phyloP scores from a whole-genome alignment of 78 protist species.

The Dictyostelium firmibasis region DNA sequence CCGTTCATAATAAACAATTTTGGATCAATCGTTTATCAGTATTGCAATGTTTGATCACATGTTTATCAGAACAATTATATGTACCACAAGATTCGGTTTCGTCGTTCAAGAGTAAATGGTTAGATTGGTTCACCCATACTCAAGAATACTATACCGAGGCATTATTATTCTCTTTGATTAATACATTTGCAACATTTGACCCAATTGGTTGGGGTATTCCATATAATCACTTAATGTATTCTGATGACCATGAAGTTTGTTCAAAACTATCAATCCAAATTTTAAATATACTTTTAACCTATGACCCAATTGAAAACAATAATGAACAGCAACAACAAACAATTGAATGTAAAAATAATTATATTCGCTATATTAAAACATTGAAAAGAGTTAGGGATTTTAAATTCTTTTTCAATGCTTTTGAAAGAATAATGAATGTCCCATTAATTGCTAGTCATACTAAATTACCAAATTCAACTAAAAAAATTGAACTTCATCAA shows the following conservation, averaged over 20 bases:
- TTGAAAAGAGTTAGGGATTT: conserved; percentile 53
- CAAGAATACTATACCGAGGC: conserved; percentile 55
- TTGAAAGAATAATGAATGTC: conserved; percentile 46
- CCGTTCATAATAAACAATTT: background rate
- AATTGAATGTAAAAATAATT: conserved; percentile 8
- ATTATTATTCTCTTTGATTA: conserved; percentile 55
- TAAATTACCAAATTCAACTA: conserved; percentile 41
- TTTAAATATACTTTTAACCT: conserved; percentile 32
- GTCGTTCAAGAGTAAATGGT: conserved; percentile 29
- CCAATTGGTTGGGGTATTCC: conserved; percentile 84
- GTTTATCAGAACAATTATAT: conserved; percentile 41
- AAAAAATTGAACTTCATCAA: conserved; percentile 66
- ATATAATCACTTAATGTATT: conserved; percentile 75
- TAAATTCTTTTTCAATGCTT: conserved; percentile 35
- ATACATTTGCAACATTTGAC: conserved; percentile 56
- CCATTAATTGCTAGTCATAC: conserved; percentile 58
- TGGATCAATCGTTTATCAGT: conserved; percentile 44
- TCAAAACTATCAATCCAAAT: conserved; percentile 50
- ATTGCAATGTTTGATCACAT: conserved; percentile 26
- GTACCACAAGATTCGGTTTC: background rate
- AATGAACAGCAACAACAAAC: background rate
- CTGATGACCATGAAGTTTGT: conserved; percentile 51
- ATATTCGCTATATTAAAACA: background rate
- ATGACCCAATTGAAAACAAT: conserved; percentile 12
- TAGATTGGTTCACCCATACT: conserved; percentile 35